Percentiles rank a stretch among this genome's conserved stretches.
Conservation (phyloP, 2,329 filamentous ascomycete species). For the Aspergillus arachidicola region DNA sequence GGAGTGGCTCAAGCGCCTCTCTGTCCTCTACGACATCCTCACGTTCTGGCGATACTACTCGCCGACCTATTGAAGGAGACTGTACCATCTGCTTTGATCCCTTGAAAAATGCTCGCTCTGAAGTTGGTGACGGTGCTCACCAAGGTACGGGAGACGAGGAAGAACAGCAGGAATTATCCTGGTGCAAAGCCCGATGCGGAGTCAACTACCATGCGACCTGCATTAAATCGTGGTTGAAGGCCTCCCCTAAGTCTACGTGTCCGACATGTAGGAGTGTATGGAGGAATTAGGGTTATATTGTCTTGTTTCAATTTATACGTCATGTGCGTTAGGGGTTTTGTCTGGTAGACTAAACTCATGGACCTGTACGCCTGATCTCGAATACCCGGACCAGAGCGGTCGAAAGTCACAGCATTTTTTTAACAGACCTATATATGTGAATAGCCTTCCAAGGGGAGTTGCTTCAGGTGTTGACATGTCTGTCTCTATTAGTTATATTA, state of each 20-base stretch:
- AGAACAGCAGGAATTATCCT: conserved; percentile 12
- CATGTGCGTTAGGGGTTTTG: neutral
- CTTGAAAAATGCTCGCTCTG: neutral
- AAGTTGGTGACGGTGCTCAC: neutral
- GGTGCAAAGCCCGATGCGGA: conserved; percentile 25
- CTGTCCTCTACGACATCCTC: neutral
- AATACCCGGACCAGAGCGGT: neutral
- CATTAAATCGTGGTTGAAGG: conserved; percentile 21
- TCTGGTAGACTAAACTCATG: neutral
- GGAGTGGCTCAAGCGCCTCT: neutral
- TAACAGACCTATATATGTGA: no score
- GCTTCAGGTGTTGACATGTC: no score
- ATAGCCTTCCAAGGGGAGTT: no score
- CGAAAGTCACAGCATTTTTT: neutral
- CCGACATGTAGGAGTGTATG: conserved; percentile 21
- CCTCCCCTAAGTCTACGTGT: conserved; percentile 11
- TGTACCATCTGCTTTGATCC: conserved; percentile 9
- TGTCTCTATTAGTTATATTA: no score
- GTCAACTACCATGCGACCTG: conserved; percentile 24
- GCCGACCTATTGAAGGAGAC: conserved; percentile 7
- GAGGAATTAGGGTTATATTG: neutral
- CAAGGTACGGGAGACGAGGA: neutral
- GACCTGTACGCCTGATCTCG: neutral
- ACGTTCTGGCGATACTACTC: neutral
- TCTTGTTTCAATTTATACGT: neutral